Conservation (phyloP, 2,329 filamentous ascomycete species). For the Pyricularia pennisetigena region DNA sequence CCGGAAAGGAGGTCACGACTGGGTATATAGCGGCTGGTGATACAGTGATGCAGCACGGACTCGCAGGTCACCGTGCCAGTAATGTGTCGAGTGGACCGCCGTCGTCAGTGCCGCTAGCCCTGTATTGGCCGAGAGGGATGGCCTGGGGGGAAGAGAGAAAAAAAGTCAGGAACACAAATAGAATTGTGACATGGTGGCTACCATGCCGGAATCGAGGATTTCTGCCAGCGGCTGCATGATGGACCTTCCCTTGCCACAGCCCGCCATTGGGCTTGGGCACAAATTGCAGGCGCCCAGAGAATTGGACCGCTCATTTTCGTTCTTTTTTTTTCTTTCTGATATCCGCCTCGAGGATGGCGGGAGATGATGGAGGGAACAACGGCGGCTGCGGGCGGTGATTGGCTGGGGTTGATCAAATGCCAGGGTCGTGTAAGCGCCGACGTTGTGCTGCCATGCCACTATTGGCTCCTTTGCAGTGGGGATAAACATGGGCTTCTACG, state of each 20-base stretch:
- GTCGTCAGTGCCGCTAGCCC: conserved; percentile 18
- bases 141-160: conserved; percentile 5
- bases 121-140: conserved; percentile 18
- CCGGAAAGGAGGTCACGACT: conserved; percentile 11
- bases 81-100: conserved; percentile 26
- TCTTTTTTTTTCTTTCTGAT: conserved; percentile 6
- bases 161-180: neutral
- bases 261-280: neutral
- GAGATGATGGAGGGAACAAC: conserved; percentile 14
- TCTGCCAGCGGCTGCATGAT: neutral
- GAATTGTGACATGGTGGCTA: neutral
- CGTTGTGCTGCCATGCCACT: neutral
- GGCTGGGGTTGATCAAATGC: conserved; percentile 21
- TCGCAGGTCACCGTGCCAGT: conserved; percentile 16
- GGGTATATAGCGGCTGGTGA: conserved; percentile 51
- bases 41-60: conserved; percentile 15
- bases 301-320: neutral
- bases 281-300: neutral
- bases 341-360: conserved; percentile 7
- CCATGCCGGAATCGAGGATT: neutral
- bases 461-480: conserved; percentile 2
- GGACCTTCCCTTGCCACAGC: neutral
- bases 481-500: neutral
- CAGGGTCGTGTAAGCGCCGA: conserved; percentile 5
- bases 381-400: conserved; percentile 25